A percentile compares a stretch with the other conserved stretches of the same genome.
Evolutionary conservation across 441 rosid species (phyloP).

Genomic region (Erodium texanum): DNA sequence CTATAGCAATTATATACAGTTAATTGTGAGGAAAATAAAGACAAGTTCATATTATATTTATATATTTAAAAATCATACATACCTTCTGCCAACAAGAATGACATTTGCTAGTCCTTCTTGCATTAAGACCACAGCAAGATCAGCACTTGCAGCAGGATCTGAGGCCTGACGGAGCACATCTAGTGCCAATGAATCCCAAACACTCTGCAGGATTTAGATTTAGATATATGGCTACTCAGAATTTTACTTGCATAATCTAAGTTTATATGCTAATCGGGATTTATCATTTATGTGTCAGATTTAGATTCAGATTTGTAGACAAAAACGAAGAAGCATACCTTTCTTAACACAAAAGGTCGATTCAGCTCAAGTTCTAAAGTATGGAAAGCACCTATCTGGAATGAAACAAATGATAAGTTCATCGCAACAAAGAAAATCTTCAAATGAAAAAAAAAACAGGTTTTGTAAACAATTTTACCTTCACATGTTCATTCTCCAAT

Average conservation of each 20-base stretch:
- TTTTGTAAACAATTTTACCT: slow-evolving; percentile 33
- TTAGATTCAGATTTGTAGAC: too few species aligned
- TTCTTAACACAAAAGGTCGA: slow-evolving; percentile 78
- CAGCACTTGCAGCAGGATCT: slow-evolving; percentile 95
- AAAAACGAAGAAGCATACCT: slow-evolving; percentile 40
- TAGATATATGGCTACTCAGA: too few species aligned
- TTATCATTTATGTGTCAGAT: too few species aligned
- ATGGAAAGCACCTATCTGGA: slow-evolving; percentile 88
- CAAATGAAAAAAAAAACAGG: too few species aligned
- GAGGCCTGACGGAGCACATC: slow-evolving; percentile 78
- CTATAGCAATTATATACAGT: too few species aligned
- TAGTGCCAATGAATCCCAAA: slow-evolving; percentile 80
- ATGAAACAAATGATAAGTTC: slow-evolving; percentile 11
- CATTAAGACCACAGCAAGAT: slow-evolving; percentile 82
- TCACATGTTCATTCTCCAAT: slow-evolving; percentile 74
- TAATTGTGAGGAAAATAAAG: too few species aligned
- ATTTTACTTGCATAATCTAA: too few species aligned
- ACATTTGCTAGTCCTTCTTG: slow-evolving; percentile 92
- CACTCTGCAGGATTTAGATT: too few species aligned
- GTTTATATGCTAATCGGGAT: too few species aligned
- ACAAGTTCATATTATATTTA: neutral
- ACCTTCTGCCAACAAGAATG: slow-evolving; percentile 85
- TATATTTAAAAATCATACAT: slow-evolving; percentile 13
- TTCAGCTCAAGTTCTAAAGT: slow-evolving; percentile 78
- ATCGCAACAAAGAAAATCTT: neutral